Percentiles rank a stretch among this genome's conserved stretches.
phyloP scores from a whole-genome alignment of 768 basidiomycete species.

The Termitomyces sp. region DNA sequence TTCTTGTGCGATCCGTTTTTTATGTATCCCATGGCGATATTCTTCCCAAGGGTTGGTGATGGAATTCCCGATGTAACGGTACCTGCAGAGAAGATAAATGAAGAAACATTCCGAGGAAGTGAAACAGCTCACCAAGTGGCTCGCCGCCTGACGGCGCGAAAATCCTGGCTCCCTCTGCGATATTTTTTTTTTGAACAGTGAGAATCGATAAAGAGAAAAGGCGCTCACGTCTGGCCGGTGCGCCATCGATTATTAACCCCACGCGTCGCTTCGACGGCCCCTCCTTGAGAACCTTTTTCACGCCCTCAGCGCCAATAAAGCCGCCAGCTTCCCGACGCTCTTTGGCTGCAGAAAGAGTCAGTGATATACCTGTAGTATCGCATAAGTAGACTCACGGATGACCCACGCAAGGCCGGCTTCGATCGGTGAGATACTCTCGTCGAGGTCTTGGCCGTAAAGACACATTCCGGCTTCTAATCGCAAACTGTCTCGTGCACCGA shows the following conservation, averaged over 20 bases:
- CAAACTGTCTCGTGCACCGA: conserved; percentile 92
- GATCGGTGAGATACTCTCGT: conserved; percentile 80
- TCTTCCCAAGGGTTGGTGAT: conserved; percentile 81
- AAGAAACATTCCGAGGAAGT: conserved; percentile 2
- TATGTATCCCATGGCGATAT: conserved; percentile 97
- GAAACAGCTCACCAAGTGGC: conserved; percentile 46
- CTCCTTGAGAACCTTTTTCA: conserved; percentile 72
- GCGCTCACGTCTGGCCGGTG: conserved; percentile 75
- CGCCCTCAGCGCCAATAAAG: conserved; percentile 77
- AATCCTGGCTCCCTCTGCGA: conserved; percentile 73
- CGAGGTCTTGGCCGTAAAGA: conserved; percentile 90
- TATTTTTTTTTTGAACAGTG: background rate
- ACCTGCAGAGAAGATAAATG: conserved; percentile 35
- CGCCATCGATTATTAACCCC: conserved; percentile 76
- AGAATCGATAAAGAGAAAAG: background rate
- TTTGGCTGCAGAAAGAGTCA: conserved; percentile 51
- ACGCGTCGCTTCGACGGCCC: conserved; percentile 76
- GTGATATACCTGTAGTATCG: background rate
- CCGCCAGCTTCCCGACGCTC: conserved; percentile 63
- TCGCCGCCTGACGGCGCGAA: conserved; percentile 50
- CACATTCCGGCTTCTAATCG: conserved; percentile 97
- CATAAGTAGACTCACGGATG: conserved; percentile 53
- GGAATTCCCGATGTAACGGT: conserved; percentile 92
- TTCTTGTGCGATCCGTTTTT: conserved; percentile 82
- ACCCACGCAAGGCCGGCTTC: conserved; percentile 94